Base-by-base conservation (phyloP, 306 rosid genomes). In the Prinsepia uniflora region DNA sequence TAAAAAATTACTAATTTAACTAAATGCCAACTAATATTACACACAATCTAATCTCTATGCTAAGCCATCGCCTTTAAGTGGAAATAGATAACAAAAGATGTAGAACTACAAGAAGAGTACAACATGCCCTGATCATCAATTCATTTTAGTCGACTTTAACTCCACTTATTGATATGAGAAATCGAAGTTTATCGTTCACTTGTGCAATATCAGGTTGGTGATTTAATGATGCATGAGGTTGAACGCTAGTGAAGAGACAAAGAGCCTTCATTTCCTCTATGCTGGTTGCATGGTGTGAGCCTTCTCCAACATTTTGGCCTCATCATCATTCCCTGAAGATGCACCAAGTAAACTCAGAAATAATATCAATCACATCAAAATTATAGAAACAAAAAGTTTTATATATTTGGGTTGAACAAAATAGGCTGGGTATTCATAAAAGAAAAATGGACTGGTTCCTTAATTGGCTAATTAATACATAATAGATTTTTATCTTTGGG, bases 161-260 rank as follows among this genome's bases (percentile, higher is more conserved):
- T n/a, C 96, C 96, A 44, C 89, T 80, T 8, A 94, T 81, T 82
- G 96, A 78, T 96, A 81, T 87, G 77, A 90, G 97, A 67, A 87
- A 75, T 44, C 77, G 86, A 56, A 90, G 89, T 30, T 79, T 86
- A 58, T 75, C 72, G 63, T 68, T 67, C 22, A 91, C 62, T 58
- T 86, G 83, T 7, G 62, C 65, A 0, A 73, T 84, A 81, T 84
- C 81, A 30, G 55, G 40, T 44, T 75, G 64, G 45, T 81, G 76
- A 17, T 65, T 53, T 58, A 71, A 56, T 2, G 82, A 77, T 19
- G 76, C 56, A 10, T 91, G 96, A 0, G 87, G 89, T 75, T 94
- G 86, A 8, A 94, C 86, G 40, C 97, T 95, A 0, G 79, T 84
- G 82, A 90, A 82, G 78, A 85, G 66, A 74, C 83, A 94, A 19